phyloP scores from a whole-genome alignment of 257 asterid genomes.

The Nicotiana obtusifolia region DNA sequence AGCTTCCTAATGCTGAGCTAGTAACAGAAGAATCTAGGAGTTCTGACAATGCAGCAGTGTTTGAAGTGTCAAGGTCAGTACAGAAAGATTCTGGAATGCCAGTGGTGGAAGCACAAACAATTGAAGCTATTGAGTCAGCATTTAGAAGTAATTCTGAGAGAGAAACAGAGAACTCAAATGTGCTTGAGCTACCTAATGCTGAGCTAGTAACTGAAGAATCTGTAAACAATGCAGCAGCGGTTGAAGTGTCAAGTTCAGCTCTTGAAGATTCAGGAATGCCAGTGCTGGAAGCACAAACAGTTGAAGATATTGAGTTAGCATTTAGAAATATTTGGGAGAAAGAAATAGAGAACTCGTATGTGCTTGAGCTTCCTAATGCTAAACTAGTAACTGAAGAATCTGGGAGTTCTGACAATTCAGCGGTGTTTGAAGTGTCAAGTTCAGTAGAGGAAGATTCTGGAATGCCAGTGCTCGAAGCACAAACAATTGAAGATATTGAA shows the following conservation, averaged over 20 bases:
- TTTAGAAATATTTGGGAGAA: background rate
- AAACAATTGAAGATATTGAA: conserved; percentile 19
- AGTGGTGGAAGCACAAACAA: conserved; percentile 27
- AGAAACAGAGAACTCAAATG: conserved; percentile 17
- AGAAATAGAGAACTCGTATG: background rate
- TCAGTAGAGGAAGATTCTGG: background rate
- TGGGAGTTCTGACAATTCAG: background rate
- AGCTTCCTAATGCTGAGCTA: background rate
- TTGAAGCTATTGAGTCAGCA: conserved; percentile 21
- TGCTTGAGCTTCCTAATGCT: background rate
- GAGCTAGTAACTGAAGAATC: background rate
- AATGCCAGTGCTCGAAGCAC: conserved; percentile 29
- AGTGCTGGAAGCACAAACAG: background rate
- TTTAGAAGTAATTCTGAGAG: conserved; percentile 15
- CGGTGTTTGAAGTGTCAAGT: conserved; percentile 12
- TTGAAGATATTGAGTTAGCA: conserved; percentile 2
- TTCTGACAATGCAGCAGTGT: background rate
- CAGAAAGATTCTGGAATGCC: conserved; percentile 12
- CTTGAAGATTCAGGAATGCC: background rate
- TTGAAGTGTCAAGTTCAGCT: background rate
- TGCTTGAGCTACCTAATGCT: background rate
- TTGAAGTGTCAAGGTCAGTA: conserved; percentile 7
- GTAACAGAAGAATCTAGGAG: background rate
- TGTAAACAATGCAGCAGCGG: background rate
- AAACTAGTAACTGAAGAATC: conserved; percentile 13